Evolutionary conservation across 441 rosid species (phyloP), one percentile per base, ranked within the genome.

Genomic region (Aleurites moluccanus): DNA sequence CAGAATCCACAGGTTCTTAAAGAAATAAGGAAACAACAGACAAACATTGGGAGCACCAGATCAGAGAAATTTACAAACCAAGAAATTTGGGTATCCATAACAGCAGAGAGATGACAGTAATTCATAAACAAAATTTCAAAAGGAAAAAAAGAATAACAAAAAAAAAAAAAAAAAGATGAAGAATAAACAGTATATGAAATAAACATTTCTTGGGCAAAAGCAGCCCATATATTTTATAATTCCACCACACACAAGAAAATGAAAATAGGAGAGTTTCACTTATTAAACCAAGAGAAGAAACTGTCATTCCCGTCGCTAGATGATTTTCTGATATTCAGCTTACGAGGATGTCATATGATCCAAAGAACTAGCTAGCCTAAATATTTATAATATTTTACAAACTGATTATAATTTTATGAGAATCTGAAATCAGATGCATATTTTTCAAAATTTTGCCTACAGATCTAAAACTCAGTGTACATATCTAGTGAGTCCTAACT

Each of bases 401-500:
- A 6, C 11, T 16, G 44, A n/a, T 47, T 14, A 15, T 7, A 67
- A 18, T 67, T 28, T 10, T 52, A 55, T 50, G 28, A 6, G 10
- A 45, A 67, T 47, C 23, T 16, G 15, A 49, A 45, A 47, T 10
- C 25, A 66, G 52, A 27, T 1, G 28, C 25, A 68, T 7, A n/a
- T n/a, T 9, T 30, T 44, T 61, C 30, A 47, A 10, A 61, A 47
- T 16, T 16, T 45, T 18, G 15, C 15, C 57, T 3, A 59, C 7
- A 30, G 68, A 72, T 63, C 75, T 49, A 56, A 69, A 13, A 42
- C 21, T 50, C 27, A 55, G 10, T 9, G 21, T 47, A 68, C 18
- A 27, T 10, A 27, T 27, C 20, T 4, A 49, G 7, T 14, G 2
- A 50, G 10, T 4, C 33, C 4, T 15, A 64, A 38, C 6, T 40